phyloP scores from a whole-genome alignment of 23 red algal genomes.

The Gracilaria caudata region DNA sequence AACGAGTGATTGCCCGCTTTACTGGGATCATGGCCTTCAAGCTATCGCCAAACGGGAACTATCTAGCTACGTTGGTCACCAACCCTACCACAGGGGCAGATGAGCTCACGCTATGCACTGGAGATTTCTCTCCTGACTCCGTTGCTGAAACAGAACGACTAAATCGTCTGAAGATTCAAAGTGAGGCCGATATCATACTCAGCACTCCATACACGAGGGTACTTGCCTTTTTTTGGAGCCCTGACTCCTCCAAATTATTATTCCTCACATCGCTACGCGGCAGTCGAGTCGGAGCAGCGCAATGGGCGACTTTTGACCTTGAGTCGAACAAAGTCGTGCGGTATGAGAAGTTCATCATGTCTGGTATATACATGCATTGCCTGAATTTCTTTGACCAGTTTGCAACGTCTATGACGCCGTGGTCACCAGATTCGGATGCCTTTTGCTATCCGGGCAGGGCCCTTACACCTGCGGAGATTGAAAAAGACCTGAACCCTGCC shows the following conservation, averaged over 20 bases:
- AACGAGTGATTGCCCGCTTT: constrained; percentile 43
- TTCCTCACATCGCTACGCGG: constrained; percentile 64
- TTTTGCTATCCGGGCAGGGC: constrained; percentile 71
- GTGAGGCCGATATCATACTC: constrained; percentile 63
- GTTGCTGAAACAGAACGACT: constrained; percentile 9
- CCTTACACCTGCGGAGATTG: constrained; percentile 55
- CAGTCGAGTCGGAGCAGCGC: constrained; percentile 44
- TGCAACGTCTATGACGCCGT: constrained; percentile 60
- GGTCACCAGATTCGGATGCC: constrained; percentile 74
- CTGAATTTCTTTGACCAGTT: constrained; percentile 77
- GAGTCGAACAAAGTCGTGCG: constrained; percentile 55
- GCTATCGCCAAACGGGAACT: constrained; percentile 55
- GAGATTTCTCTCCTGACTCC: constrained; percentile 59
- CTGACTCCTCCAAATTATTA: constrained; percentile 62
- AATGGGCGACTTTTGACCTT: constrained; percentile 71
- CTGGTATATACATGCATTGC: constrained; percentile 63
- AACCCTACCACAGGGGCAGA: constrained; percentile 67
- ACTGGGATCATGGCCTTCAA: constrained; percentile 61
- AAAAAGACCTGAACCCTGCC: constrained; percentile 32
- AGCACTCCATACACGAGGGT: constrained; percentile 63
- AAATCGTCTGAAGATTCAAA: background rate
- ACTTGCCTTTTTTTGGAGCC: constrained; percentile 81
- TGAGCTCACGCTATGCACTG: constrained; percentile 66
- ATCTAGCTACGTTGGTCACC: constrained; percentile 62
- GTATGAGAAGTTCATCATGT: constrained; percentile 67